phyloP scores from a whole-genome alignment of 306 rosid genomes.

The Macrotyloma uniflorum region DNA sequence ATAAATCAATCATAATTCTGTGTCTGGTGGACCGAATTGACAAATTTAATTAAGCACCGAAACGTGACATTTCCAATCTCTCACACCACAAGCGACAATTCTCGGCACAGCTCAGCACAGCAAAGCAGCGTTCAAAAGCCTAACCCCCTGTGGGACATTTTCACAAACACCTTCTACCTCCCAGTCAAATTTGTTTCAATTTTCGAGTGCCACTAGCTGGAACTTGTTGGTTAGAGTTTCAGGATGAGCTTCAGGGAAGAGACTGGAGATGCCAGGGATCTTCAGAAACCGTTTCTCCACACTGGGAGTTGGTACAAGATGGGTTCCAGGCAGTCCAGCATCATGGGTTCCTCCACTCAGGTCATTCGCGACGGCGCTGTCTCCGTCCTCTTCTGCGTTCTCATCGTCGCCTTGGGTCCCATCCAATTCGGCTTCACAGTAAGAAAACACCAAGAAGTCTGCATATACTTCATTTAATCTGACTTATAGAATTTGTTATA shows the following conservation, averaged over 20 bases:
- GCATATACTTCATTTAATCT: background rate
- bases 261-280: slow-evolving; percentile 57
- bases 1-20: background rate
- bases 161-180: background rate
- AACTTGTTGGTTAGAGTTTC: background rate
- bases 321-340: slow-evolving; percentile 76
- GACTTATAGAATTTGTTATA: background rate
- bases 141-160: background rate
- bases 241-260: slow-evolving; percentile 76
- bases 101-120: background rate
- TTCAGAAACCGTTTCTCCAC: slow-evolving; percentile 78
- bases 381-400: slow-evolving; percentile 84
- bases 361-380: slow-evolving; percentile 68
- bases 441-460: background rate
- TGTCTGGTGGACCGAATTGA: background rate
- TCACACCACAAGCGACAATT: background rate
- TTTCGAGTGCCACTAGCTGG: background rate
- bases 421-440: slow-evolving; percentile 90
- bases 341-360: slow-evolving; percentile 60
- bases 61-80: background rate
- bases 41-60: background rate
- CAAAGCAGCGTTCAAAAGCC: background rate
- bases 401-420: slow-evolving; percentile 83
- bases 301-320: slow-evolving; percentile 90
- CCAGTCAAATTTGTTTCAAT: background rate